Conservation (phyloP, 805 yeast species). For the Candida sonorensis region DNA sequence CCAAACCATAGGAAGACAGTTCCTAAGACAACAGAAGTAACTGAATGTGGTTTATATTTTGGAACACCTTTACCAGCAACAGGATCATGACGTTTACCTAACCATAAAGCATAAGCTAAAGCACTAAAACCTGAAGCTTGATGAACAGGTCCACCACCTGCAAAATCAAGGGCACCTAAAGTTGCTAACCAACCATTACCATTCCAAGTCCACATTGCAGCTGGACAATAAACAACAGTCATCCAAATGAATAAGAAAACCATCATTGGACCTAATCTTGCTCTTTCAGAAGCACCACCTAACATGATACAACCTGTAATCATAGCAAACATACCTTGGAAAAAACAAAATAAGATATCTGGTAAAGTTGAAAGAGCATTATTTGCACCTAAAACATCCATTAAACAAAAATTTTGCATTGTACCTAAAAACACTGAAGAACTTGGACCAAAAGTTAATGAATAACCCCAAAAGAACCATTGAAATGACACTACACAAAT, state of each 20-base stretch:
- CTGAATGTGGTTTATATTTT: constrained; percentile 90
- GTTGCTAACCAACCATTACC: constrained; percentile 80
- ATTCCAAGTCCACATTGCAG: constrained; percentile 98
- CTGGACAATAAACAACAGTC: constrained; percentile 92
- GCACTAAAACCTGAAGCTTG: constrained; percentile 93
- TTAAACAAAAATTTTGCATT: constrained; percentile 72
- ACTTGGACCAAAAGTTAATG: constrained; percentile 60
- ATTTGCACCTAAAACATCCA: constrained; percentile 77
- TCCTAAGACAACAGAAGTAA: constrained; percentile 84
- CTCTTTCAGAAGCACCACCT: constrained; percentile 98
- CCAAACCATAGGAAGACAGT: constrained; percentile 96
- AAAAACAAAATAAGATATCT: constrained; percentile 81
- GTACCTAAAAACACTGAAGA: constrained; percentile 70
- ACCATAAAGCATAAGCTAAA: constrained; percentile 80
- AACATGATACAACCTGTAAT: constrained; percentile 90
- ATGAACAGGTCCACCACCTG: constrained; percentile 99
- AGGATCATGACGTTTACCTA: constrained; percentile 90
- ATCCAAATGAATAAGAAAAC: constrained; percentile 89
- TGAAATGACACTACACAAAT: constrained; percentile 79
- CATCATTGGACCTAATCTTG: constrained; percentile 95
- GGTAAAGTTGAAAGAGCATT: constrained; percentile 67
- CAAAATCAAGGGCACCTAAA: constrained; percentile 88
- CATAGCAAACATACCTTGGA: constrained; percentile 96
- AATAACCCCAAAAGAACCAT: constrained; percentile 99
- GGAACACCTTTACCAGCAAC: constrained; percentile 65